A percentile compares a stretch with the other conserved stretches of the same genome.
phyloP scores from a whole-genome alignment of 352 stramenopile genomes.

The Aphanomyces invadans region DNA sequence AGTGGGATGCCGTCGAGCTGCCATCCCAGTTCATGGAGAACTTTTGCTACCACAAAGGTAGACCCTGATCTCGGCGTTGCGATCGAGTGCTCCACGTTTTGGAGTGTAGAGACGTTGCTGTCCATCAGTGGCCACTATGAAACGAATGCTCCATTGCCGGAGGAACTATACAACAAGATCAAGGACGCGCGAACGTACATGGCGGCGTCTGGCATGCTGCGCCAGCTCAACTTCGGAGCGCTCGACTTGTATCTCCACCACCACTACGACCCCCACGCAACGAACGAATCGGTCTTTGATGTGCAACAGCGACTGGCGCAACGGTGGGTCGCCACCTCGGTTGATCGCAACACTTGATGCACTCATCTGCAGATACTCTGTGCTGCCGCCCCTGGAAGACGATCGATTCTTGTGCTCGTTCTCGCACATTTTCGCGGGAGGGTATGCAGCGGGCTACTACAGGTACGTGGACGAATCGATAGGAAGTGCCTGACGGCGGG shows the following conservation, averaged over 20 bases:
- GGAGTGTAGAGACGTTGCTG: background rate
- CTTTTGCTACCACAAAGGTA: conserved; percentile 92
- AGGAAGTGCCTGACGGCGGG: background rate
- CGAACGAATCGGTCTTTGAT: conserved; percentile 87
- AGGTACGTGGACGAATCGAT: conserved; percentile 72
- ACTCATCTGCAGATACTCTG: conserved; percentile 44
- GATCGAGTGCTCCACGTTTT: too few species aligned
- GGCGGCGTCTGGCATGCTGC: conserved; percentile 91
- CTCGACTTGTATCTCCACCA: conserved; percentile 82
- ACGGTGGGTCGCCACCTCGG: conserved; percentile 49
- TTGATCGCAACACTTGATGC: background rate
- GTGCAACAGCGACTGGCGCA: conserved; percentile 86
- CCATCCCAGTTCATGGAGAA: conserved; percentile 99
- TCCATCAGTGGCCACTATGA: conserved; percentile 78
- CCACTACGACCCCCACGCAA: conserved; percentile 47
- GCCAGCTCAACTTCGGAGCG: conserved; percentile 93
- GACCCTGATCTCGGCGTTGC: too few species aligned
- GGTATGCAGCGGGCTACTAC: conserved; percentile 97
- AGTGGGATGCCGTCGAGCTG: conserved; percentile 98
- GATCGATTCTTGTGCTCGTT: conserved; percentile 98
- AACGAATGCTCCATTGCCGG: conserved; percentile 85
- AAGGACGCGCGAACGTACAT: conserved; percentile 93
- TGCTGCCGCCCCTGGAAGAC: conserved; percentile 86
- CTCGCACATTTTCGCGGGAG: conserved; percentile 96
- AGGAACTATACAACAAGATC: conserved; percentile 95